Evolutionary conservation across 2,329 filamentous ascomycete species (phyloP), one percentile per base, ranked within the genome.

Genomic region (Tolypocladium amazonense): DNA sequence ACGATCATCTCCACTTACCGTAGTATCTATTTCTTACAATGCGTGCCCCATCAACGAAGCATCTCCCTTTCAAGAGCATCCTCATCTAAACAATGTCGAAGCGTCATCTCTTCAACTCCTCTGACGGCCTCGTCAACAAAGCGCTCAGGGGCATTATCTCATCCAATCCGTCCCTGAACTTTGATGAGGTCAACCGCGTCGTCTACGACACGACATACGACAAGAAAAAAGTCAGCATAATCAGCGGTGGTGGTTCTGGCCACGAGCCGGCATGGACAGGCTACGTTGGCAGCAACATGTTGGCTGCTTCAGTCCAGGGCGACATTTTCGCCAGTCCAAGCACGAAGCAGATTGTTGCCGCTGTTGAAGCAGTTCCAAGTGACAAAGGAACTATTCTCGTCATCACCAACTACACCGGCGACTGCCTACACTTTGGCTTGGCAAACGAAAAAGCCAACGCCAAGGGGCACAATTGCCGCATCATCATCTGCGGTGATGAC

Each of bases 331-430:
- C 85, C 20, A 83, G 79, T 8, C 85, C 85, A 0, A 84, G 81
- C 60, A 84, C 84, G 14, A 83, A 81, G 61, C 85, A 88, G 70
- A 84, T 88, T 59, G 69, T 85, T 11, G 79, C 83, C 83, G 84
- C 78, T 7, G 79, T 87, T 47, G 79, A 81, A 57, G 75, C 77
- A 54, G 80, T 79, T 14, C 81, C 79, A n/a, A 84, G 76, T 35
- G 75, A 77, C 39, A 75, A 73, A 65, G 84, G 84, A 43, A 81
- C 80, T 2, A 80, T 87, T 56, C 73, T 87, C 1, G 79, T 87
- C 56, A 80, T 86, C 62, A 86, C 82, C 54, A 88, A 88, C 70
- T 86, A 87, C 69, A 86, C 84, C 0, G 84, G 84, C 55, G 84
- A 86, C 69, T 84, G 83, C 60, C 73, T 86, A 62, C 84, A 86